phyloP scores from a whole-genome alignment of 164 flowering plant genomes.

The Cinnamomum micranthum region DNA sequence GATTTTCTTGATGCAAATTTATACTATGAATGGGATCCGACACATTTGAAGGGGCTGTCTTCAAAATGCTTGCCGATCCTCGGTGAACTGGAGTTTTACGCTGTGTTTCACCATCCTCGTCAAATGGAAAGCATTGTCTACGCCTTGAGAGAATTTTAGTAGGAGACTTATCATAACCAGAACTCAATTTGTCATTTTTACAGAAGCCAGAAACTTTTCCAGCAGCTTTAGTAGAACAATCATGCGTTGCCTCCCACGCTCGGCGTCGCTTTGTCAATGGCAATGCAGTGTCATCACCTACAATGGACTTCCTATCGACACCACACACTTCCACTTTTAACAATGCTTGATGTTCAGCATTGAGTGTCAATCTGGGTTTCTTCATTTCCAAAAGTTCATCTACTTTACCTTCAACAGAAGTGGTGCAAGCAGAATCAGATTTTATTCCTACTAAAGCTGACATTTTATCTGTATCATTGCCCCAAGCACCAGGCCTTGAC shows the following conservation, averaged over 20 bases:
- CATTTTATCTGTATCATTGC: conserved; percentile 22
- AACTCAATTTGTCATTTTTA: conserved; percentile 29
- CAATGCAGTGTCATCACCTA: conserved; percentile 51
- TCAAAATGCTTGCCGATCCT: conserved; percentile 29
- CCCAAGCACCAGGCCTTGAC: conserved; percentile 27
- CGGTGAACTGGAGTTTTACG: conserved; percentile 74
- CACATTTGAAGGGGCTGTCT: conserved; percentile 15
- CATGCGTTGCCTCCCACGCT: conserved; percentile 47
- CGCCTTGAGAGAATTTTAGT: conserved; percentile 36
- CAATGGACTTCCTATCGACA: conserved; percentile 20
- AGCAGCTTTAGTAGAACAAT: conserved; percentile 25
- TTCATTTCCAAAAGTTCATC: conserved; percentile 23
- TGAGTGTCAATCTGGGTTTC: conserved; percentile 21
- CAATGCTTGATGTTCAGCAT: conserved; percentile 26
- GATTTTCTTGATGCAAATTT: conserved; percentile 17
- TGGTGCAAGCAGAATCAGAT: conserved; percentile 20
- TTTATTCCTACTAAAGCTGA: conserved; percentile 22
- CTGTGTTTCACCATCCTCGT: conserved; percentile 53
- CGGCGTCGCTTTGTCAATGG: conserved; percentile 51
- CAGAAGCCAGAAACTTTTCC: conserved; percentile 17
- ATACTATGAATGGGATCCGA: conserved; percentile 23
- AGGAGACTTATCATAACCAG: conserved; percentile 23
- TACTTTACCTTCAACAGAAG: conserved; percentile 24
- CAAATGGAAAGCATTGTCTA: conserved; percentile 58
- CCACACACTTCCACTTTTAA: conserved; percentile 21